phyloP scores from a whole-genome alignment of 1,139 yeast genomes.

The Debaryomycetaceae sp. region DNA sequence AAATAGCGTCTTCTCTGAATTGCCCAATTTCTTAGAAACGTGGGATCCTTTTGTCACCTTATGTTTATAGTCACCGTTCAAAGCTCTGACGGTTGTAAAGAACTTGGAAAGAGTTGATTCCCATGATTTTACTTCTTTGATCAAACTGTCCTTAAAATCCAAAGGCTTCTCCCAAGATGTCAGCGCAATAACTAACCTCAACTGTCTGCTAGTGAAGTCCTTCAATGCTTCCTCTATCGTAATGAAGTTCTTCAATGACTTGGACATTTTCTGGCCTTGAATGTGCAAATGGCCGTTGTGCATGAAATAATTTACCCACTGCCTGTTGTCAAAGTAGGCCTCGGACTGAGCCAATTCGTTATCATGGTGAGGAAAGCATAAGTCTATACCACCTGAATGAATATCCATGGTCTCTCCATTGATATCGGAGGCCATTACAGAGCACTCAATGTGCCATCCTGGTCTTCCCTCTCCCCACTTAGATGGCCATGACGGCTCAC shows the following conservation, averaged over 20 bases:
- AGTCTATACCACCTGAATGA: conserved; percentile 95
- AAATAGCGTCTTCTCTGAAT: conserved; percentile 53
- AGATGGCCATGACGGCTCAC: conserved; percentile 94
- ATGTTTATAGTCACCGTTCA: conserved; percentile 58
- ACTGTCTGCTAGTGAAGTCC: conserved; percentile 69
- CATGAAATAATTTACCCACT: conserved; percentile 95
- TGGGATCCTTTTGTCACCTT: conserved; percentile 42
- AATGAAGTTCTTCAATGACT: conserved; percentile 89
- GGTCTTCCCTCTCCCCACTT: conserved; percentile 97
- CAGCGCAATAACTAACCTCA: conserved; percentile 84
- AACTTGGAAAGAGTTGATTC: conserved; percentile 77
- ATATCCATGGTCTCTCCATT: conserved; percentile 84
- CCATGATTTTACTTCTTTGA: conserved; percentile 70
- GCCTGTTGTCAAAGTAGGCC: conserved; percentile 82
- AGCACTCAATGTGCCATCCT: conserved; percentile 99
- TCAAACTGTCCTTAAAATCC: conserved; percentile 81
- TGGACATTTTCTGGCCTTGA: conserved; percentile 98
- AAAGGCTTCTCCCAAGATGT: conserved; percentile 91
- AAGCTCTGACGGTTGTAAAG: conserved; percentile 80
- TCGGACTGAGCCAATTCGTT: conserved; percentile 97
- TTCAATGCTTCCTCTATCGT: conserved; percentile 88
- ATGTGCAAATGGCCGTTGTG: conserved; percentile 98
- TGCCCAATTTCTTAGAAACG: conserved; percentile 53
- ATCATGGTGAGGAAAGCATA: conserved; percentile 99
- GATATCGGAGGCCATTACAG: conserved; percentile 95